A percentile compares a stretch with the other conserved stretches of the same genome.
Conservation (phyloP, 768 basidiomycete species). For the Pisolithus albus region DNA sequence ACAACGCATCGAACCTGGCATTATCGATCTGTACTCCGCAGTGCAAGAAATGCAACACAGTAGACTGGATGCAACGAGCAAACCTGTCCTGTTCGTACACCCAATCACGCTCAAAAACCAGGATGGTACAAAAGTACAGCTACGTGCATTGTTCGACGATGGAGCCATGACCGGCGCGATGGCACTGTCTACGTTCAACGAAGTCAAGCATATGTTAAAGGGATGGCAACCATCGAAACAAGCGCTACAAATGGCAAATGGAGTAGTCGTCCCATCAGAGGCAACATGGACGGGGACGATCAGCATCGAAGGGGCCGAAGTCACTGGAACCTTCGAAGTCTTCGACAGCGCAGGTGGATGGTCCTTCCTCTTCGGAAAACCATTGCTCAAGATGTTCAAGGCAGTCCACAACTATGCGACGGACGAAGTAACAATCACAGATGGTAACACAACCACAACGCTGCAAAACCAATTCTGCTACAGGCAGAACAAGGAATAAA, state of each 20-base stretch:
- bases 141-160: background rate
- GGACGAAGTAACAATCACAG: too few relatives aligned
- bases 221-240: background rate
- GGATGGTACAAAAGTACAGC: background rate
- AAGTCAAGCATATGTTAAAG: background rate
- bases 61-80: background rate
- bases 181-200: background rate
- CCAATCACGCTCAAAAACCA: background rate
- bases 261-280: conserved; percentile 3
- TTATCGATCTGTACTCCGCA: background rate
- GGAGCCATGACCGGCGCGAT: background rate
- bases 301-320: background rate
- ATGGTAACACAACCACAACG: too few relatives aligned
- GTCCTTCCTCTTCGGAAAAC: conserved; percentile 26
- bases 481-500: too few relatives aligned
- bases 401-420: too few relatives aligned
- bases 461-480: too few relatives aligned
- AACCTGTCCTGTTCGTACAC: background rate
- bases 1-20: background rate
- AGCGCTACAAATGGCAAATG: conserved; percentile 29
- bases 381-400: conserved; percentile 16
- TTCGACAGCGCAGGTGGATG: conserved; percentile 21
- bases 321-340: background rate
- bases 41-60: background rate
- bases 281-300: conserved; percentile 6